Base-by-base conservation (phyloP, 1,284 basidiomycete genomes). In the Cutaneotrichosporon arboriforme region DNA sequence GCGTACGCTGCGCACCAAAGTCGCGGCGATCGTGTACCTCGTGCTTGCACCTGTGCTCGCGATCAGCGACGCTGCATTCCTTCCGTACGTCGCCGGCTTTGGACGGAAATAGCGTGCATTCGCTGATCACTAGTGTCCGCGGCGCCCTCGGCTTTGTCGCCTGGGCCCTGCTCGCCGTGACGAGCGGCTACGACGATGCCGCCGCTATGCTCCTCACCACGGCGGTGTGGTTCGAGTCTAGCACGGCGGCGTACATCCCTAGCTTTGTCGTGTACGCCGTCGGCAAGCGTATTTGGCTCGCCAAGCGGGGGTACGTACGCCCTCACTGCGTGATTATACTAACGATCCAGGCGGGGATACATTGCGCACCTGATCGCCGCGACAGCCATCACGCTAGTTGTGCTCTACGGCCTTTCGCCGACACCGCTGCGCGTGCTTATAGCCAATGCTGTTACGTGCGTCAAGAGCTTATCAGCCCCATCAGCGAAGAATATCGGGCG, bases 281-380 rank as follows among this genome's bases (percentile, higher is more conserved):
- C 4, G 57, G 57, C 45, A 59, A 59, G 46, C 49, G 54, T n/a
- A 42, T 59, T 14, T 59, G 57, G 57, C 51, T 59, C 20, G 51
- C 49, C 31, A 34, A 49, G 31, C 20, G 44, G 9, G 43, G 52
- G 50, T 54, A 31, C 33, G 52, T 49, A 31, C 10, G 26, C 26
- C n/a, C n/a, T n/a, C n/a, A n/a, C n/a, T 20, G 4, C n/a, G 8
- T 23, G 21, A 20, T 18, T 36, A 4, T 21, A 12, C 45, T 46
- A 34, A 46, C 45, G n/a, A 15, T 15, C 17, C 45, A 51, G 49
- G 1, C 33, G 33, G 10, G 57, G 54, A 4, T 59, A 59, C 43
- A 9, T 56, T 12, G 45, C 51, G 0, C 51, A 48, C 5, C 42
- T 59, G 8, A 21, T 23, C n/a, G 51, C 53, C 2, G 38, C 48